Base-by-base conservation (phyloP, 2,329 filamentous ascomycete species). In the Fusarium euwallaceae region DNA sequence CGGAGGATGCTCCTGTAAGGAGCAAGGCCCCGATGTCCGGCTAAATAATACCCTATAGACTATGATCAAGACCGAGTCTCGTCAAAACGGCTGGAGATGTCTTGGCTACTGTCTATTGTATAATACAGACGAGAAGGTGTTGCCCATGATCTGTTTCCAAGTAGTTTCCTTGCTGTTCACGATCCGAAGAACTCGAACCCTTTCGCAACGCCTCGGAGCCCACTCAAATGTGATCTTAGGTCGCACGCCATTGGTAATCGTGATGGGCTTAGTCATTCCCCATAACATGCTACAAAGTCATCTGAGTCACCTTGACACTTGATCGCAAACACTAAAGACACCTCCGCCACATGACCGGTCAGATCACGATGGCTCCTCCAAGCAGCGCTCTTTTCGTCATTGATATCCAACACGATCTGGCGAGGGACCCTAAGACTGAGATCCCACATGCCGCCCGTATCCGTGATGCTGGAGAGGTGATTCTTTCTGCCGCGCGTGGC, bases 1-100 rank as follows among this genome's bases (percentile, higher is more conserved):
- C 88, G 94, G 76, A 93, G 94, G 80, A 98, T 98, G 96, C 89
- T 98, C 12, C 85, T 98, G 74, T 89, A 86, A 77, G 45, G 59
- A 66, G 55, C 9, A 56, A 61, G 20, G 29, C 22, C 32, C n/a
- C 8, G 64, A 58, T 67, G 17, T 61, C 29, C 34, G 63, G 43
- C 55, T 63, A 64, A 60, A 58, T 67, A 71, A 77, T 78, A 73
- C 68, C 67, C 56, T 73, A 71, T 60, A 71, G 67, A 41, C 63
- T 45, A 41, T 51, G 70, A 45, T 29, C 16, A 64, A 27, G 56
- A 37, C 32, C 36, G 37, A 62, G 71, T 64, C 51, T 64, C 41
- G 32, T 60, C 20, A 12, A 68, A 60, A 17, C 27, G 20, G 48
- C 69, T 59, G 12, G 34, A 20, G 55, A 20, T 56, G 16, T 24